A percentile compares a stretch with the other conserved stretches of the same genome.
phyloP scores from a whole-genome alignment of 352 stramenopile genomes.

The Vaucheria bursata region DNA sequence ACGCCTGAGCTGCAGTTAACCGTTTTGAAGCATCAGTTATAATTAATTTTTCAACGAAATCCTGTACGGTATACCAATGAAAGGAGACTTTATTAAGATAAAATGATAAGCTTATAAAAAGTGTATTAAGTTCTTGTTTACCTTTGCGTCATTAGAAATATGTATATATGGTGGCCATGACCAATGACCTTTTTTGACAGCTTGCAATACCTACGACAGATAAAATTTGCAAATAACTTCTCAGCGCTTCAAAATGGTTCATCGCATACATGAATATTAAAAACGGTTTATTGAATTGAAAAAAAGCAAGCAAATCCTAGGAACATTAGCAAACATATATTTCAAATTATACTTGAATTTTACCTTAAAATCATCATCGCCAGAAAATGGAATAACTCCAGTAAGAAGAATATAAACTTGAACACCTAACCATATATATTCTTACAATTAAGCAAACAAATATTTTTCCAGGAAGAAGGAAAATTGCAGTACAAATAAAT shows the following conservation, averaged over 20 bases:
- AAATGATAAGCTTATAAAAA: background rate
- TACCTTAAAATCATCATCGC: conserved; percentile 41
- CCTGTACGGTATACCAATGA: background rate
- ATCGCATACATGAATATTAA: background rate
- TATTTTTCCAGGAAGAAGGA: background rate
- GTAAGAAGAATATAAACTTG: conserved; percentile 44
- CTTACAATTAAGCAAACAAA: background rate
- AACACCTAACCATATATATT: conserved; percentile 14
- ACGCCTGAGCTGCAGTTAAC: conserved; percentile 64
- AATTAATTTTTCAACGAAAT: conserved; percentile 62
- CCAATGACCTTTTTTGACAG: background rate
- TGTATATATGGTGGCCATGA: background rate
- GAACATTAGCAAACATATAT: background rate
- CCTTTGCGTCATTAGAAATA: conserved; percentile 15
- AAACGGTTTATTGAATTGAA: background rate
- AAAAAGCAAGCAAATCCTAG: background rate
- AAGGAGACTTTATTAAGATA: background rate
- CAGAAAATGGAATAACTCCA: conserved; percentile 31
- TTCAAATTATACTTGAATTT: background rate
- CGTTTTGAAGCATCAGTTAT: conserved; percentile 61
- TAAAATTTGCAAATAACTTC: too few relatives aligned
- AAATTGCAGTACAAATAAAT: conserved; percentile 59
- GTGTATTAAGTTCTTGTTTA: background rate
- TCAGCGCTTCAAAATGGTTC: too few relatives aligned
- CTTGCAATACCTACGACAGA: too few relatives aligned